Conservation (phyloP, 192 early-diverging fungal species). For the Coemansia sp. region DNA sequence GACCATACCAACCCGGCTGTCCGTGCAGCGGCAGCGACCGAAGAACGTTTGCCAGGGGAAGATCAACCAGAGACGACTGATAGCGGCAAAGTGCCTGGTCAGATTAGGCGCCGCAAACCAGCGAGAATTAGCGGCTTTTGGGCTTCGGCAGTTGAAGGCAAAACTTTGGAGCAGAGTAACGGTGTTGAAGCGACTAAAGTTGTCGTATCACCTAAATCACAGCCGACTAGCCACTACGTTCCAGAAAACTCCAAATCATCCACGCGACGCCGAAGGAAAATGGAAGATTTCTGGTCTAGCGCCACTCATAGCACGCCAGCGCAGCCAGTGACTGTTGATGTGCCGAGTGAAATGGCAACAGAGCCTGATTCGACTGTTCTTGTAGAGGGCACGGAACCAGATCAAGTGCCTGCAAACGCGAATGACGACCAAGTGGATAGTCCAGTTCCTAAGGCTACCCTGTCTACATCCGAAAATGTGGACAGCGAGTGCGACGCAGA, state of each 20-base stretch:
- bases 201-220: background rate
- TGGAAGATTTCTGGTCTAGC: slow-evolving; percentile 16
- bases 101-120: slow-evolving; percentile 2
- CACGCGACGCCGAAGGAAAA: slow-evolving; percentile 2
- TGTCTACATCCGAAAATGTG: no score
- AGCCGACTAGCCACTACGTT: background rate
- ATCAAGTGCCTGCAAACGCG: background rate
- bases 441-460: no score
- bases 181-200: background rate
- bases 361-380: background rate
- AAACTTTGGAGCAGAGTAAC: background rate
- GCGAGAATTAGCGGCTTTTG: slow-evolving; percentile 21
- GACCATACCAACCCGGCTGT: slow-evolving; percentile 23
- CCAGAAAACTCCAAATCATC: background rate
- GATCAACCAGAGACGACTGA: background rate
- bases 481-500: no score
- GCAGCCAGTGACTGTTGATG: background rate
- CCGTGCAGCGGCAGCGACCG: background rate
- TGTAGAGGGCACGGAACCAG: background rate
- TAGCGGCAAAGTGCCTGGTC: background rate
- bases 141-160: slow-evolving; percentile 5
- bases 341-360: background rate
- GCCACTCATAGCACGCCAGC: background rate
- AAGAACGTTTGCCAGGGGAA: background rate
- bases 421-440: background rate